Conservation (phyloP, 1,284 basidiomycete genomes). For the Trametes hirsuta region DNA sequence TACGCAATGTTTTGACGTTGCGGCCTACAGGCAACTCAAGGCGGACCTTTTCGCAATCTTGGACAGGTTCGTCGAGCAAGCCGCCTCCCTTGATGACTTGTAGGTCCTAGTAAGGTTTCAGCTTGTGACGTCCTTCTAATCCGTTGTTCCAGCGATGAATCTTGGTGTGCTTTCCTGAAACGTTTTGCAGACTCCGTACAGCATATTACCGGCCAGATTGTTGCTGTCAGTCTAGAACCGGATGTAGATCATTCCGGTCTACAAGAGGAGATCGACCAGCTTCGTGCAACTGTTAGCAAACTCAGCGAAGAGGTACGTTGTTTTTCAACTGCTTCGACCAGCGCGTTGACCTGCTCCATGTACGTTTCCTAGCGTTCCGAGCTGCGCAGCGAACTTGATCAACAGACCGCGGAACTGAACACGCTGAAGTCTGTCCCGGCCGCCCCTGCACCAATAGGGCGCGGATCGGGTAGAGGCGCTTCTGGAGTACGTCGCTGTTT, state of each 20-base stretch:
- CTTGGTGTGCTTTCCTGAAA: conserved; percentile 66
- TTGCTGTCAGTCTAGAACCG: conserved; percentile 53
- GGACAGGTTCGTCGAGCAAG: conserved; percentile 72
- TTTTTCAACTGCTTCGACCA: neutral
- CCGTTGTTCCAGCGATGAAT: conserved; percentile 51
- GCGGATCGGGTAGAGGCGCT: conserved; percentile 44
- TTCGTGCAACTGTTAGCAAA: conserved; percentile 61
- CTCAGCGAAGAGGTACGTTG: conserved; percentile 64
- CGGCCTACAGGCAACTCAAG: conserved; percentile 59
- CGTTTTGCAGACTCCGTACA: conserved; percentile 66
- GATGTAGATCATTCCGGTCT: conserved; percentile 48
- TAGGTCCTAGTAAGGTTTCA: conserved; percentile 34
- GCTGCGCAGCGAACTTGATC: conserved; percentile 56
- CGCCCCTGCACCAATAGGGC: conserved; percentile 40
- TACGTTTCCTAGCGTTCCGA: conserved; percentile 45
- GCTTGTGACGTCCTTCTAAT: neutral
- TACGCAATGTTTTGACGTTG: neutral
- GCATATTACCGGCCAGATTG: conserved; percentile 67
- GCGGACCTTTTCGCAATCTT: conserved; percentile 62
- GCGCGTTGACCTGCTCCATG: no score
- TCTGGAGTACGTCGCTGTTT: conserved; percentile 45
- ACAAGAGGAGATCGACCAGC: conserved; percentile 63
- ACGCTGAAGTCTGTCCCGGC: conserved; percentile 58
- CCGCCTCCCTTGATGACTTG: conserved; percentile 63
- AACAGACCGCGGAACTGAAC: conserved; percentile 68